A percentile compares a stretch with the other conserved stretches of the same genome.
Evolutionary conservation across 139 green algal species (phyloP).

Genomic region (Pleodorina starrii): DNA sequence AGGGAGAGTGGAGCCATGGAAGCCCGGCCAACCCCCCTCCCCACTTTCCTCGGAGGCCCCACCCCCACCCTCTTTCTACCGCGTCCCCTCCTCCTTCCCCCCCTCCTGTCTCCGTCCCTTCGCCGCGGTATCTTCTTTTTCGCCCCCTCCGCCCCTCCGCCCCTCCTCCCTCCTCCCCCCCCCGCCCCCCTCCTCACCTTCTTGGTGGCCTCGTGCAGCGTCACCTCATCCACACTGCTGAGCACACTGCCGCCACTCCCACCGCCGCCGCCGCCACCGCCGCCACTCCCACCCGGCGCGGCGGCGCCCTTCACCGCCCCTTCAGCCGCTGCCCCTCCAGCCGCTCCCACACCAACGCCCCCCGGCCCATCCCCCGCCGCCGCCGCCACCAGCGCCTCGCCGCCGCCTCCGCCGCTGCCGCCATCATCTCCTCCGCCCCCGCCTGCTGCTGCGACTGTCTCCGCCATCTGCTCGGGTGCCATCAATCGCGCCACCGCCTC

Average conservation of each 20-base stretch:
- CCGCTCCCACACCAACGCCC: neutral
- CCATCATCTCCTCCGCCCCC: neutral
- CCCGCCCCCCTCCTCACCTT: no score
- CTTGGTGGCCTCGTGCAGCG: constrained; percentile 21
- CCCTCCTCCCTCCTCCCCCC: no score
- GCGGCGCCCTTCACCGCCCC: neutral
- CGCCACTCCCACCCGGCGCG: neutral
- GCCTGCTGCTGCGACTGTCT: no score
- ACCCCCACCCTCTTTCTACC: no score
- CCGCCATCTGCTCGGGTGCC: constrained; percentile 46
- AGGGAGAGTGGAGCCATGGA: no score
- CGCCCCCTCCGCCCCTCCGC: no score
- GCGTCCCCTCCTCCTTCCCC: no score
- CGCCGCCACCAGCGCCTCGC: neutral
- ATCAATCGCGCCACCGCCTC: constrained; percentile 77
- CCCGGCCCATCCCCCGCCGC: neutral
- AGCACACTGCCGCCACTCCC: neutral
- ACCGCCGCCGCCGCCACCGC: neutral
- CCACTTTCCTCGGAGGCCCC: no score
- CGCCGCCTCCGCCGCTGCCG: neutral
- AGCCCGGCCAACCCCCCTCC: no score
- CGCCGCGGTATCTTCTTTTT: no score
- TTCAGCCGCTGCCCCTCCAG: neutral
- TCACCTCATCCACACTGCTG: constrained; percentile 38
- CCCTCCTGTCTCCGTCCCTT: no score